These are phyloP conservation scores for Fusarium sp. DNA, from an alignment of 2,329 filamentous ascomycete species.

Conservation along the genomic window DNA sequence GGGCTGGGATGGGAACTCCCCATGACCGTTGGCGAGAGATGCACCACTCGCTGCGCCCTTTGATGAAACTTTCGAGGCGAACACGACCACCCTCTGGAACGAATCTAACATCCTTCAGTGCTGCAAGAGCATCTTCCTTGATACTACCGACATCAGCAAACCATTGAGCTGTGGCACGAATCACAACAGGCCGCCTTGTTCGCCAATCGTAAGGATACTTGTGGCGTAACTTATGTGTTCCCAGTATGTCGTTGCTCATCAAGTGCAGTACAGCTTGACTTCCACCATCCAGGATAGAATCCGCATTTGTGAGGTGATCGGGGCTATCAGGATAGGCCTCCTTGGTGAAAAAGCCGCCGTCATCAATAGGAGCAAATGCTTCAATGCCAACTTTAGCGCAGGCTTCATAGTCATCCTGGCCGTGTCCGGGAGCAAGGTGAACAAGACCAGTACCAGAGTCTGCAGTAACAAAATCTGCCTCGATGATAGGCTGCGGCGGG, in stretches of 20 bases:
- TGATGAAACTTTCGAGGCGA: constrained; percentile 86
- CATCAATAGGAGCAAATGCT: constrained; percentile 85
- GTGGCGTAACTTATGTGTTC: constrained; percentile 80
- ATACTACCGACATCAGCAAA: constrained; percentile 92
- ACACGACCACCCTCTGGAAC: constrained; percentile 80
- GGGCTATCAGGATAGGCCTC: constrained; percentile 82
- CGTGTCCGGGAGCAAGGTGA: constrained; percentile 93
- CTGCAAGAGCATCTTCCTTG: constrained; percentile 77
- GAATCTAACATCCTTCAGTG: constrained; percentile 80
- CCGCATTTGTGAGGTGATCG: constrained; percentile 72
- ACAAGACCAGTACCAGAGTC: constrained; percentile 96
- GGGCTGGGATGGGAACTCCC: constrained; percentile 94
- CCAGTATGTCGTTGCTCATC: constrained; percentile 74
- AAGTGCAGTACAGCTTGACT: constrained; percentile 77
- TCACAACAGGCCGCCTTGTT: constrained; percentile 91
- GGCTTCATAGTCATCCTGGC: constrained; percentile 94
- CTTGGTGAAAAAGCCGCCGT: constrained; percentile 82
- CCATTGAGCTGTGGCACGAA: constrained; percentile 96
- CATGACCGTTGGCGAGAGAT: constrained; percentile 96
- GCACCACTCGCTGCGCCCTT: constrained; percentile 94
- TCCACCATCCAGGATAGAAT: constrained; percentile 79
- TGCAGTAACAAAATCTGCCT: constrained; percentile 89
- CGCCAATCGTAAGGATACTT: constrained; percentile 99
- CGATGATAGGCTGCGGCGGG: constrained; percentile 76
- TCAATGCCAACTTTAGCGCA: constrained; percentile 79